Evolutionary conservation across 2,329 filamentous ascomycete genomes (phyloP).

Genomic region (Diaporthe citri): DNA sequence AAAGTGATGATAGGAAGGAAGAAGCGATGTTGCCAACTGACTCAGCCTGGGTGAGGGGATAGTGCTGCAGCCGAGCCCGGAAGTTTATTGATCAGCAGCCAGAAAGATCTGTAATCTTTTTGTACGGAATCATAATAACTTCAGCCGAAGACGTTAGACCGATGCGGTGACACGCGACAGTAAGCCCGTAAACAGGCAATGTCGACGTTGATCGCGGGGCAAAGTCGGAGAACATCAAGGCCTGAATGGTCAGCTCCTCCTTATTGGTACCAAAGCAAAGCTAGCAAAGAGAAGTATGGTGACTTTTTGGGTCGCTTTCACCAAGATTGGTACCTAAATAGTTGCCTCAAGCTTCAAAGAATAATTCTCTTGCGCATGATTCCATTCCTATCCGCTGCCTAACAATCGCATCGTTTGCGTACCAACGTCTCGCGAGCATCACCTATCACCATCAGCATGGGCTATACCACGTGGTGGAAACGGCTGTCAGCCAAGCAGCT

Average conservation of each 20-base stretch:
- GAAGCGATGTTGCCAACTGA: not conserved
- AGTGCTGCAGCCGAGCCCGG: not conserved
- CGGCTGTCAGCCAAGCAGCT: slow-evolving; percentile 56
- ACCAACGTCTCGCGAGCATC: not conserved
- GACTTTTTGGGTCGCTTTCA: not conserved
- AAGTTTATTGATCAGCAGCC: not conserved
- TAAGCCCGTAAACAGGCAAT: no score
- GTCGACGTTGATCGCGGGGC: no score
- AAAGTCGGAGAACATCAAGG: no score
- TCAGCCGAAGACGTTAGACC: not conserved
- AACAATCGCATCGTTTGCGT: not conserved
- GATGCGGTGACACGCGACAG: not conserved
- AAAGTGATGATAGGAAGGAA: not conserved
- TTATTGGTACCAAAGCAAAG: not conserved
- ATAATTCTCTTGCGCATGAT: not conserved
- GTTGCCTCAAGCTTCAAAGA: not conserved
- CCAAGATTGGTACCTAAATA: not conserved
- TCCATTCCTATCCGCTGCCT: not conserved
- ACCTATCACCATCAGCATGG: slow-evolving; percentile 48
- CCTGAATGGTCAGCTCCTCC: not conserved
- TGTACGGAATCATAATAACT: not conserved
- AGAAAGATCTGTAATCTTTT: not conserved
- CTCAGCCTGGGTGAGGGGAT: not conserved
- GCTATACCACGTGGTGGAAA: slow-evolving; percentile 57
- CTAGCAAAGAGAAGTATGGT: not conserved